Conservation (phyloP, 78 protist genomes). For the Salpingoeca rosetta region DNA sequence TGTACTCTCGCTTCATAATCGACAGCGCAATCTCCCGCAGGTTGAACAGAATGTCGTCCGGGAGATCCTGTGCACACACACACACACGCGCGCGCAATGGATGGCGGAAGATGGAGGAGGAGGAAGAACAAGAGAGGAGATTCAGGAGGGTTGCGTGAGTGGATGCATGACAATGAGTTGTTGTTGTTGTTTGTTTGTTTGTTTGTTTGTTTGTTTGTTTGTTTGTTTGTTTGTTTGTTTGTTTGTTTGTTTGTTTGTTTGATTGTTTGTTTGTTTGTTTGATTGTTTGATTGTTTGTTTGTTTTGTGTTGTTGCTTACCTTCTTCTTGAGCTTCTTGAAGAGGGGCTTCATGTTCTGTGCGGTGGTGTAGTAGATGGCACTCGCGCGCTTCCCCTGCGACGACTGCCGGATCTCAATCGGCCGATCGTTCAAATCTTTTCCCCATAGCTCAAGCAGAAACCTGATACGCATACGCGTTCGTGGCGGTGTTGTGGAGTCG, state of each 20-base stretch:
- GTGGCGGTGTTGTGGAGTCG: neutral
- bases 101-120: neutral
- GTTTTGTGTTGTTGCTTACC: too few relatives aligned
- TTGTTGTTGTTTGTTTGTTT: too few relatives aligned
- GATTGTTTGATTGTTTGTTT: too few relatives aligned
- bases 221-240: too few relatives aligned
- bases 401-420: neutral
- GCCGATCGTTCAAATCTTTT: neutral
- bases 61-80: neutral
- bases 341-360: conserved; percentile 1
- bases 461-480: neutral
- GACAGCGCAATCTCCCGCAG: conserved; percentile 20
- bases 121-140: too few relatives aligned
- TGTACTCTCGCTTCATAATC: conserved; percentile 55
- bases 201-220: too few relatives aligned
- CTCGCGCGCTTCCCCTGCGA: neutral
- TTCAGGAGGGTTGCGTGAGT: too few relatives aligned
- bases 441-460: conserved; percentile 20
- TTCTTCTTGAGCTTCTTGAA: neutral
- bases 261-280: too few relatives aligned
- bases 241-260: too few relatives aligned
- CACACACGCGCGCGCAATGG: neutral
- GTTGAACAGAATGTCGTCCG: conserved; percentile 22
- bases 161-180: too few relatives aligned
- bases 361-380: conserved; percentile 2